phyloP scores from a whole-genome alignment of 1,284 basidiomycete species.

The Phellinidium pouzarii region DNA sequence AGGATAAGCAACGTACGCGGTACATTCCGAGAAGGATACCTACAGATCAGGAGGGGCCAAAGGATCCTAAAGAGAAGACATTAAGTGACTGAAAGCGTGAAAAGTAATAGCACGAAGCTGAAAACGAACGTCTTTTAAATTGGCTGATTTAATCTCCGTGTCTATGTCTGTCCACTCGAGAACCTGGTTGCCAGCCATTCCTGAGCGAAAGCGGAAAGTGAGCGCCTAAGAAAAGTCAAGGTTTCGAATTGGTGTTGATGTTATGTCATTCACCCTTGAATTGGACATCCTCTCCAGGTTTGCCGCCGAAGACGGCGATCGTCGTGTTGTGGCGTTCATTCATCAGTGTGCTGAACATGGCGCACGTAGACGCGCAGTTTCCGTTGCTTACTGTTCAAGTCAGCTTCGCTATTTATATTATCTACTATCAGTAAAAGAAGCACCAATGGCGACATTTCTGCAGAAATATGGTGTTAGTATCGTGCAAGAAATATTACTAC shows the following conservation, averaged over 20 bases:
- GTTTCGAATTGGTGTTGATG: not conserved
- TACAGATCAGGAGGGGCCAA: conserved; percentile 54
- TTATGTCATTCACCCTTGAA: conserved; percentile 41
- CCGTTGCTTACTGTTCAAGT: conserved; percentile 34
- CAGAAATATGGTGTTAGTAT: not conserved
- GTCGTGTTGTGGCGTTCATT: conserved; percentile 49
- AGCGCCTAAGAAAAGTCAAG: not conserved
- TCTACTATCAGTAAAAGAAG: not conserved
- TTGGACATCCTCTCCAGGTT: conserved; percentile 43
- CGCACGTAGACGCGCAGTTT: conserved; percentile 59
- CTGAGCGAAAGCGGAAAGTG: conserved; percentile 24
- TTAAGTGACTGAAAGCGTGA: conserved; percentile 2
- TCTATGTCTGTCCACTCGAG: conserved; percentile 58
- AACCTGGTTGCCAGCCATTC: conserved; percentile 62
- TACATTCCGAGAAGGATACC: conserved; percentile 21
- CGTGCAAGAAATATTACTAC: not conserved
- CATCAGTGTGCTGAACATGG: conserved; percentile 60
- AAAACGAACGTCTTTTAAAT: conserved; percentile 42
- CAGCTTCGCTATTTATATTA: conserved; percentile 23
- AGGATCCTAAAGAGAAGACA: too few relatives aligned
- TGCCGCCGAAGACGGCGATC: conserved; percentile 55
- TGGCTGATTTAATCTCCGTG: conserved; percentile 57
- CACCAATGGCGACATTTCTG: conserved; percentile 51
- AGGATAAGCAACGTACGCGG: too few relatives aligned
- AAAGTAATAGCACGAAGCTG: not conserved